These are phyloP conservation scores for Naematelia aurantialba DNA, from an alignment of 768 basidiomycete species.

Conservation along the genomic window DNA sequence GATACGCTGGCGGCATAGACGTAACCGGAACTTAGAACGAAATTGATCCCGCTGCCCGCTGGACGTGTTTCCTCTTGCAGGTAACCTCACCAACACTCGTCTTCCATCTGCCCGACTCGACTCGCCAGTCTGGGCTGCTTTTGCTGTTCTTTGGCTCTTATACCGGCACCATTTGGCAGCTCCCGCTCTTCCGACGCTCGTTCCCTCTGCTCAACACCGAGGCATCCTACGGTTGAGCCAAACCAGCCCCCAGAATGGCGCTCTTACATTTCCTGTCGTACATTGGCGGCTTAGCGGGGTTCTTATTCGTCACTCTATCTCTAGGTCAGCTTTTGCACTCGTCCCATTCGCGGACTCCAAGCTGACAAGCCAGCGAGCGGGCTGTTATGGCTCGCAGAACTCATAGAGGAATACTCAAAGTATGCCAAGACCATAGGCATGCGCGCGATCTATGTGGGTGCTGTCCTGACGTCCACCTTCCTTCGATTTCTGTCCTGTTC, in stretches of 20 bases:
- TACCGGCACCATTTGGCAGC: too few species aligned
- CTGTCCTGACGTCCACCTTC: neutral
- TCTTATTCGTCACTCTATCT: conserved; percentile 86
- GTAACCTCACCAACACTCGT: neutral
- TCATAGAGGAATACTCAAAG: conserved; percentile 89
- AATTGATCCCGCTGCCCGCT: conserved; percentile 1
- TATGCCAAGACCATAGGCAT: conserved; percentile 77
- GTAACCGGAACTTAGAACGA: neutral
- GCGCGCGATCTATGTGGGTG: conserved; percentile 76
- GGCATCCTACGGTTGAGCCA: too few species aligned
- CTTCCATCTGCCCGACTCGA: neutral
- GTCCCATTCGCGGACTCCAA: too few species aligned
- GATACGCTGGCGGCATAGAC: neutral
- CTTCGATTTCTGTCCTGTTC: neutral
- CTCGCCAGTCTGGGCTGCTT: too few species aligned
- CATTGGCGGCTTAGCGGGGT: conserved; percentile 68
- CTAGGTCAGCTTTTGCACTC: conserved; percentile 52
- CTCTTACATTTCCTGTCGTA: conserved; percentile 55
- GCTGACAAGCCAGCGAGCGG: conserved; percentile 67
- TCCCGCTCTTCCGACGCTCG: too few species aligned
- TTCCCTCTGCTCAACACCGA: too few species aligned
- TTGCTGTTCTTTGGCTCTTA: too few species aligned
- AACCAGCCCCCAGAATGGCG: neutral
- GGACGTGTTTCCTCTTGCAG: neutral
- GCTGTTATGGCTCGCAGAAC: conserved; percentile 83